phyloP scores from a whole-genome alignment of 495 filamentous ascomycete genomes.

The Letharia lupina region DNA sequence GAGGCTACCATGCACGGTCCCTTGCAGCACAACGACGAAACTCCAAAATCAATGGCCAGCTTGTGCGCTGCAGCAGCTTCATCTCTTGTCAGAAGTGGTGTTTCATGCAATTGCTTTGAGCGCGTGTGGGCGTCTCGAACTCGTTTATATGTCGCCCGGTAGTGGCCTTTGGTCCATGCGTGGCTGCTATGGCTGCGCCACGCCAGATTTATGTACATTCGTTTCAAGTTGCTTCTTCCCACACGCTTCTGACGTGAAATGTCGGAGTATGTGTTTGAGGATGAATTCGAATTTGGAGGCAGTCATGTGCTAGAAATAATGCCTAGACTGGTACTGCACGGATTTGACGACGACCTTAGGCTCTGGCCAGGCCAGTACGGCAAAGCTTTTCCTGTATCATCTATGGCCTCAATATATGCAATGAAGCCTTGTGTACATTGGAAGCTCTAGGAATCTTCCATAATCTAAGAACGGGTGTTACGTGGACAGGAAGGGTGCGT shows the following conservation, averaged over 20 bases:
- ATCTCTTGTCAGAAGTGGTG: background rate
- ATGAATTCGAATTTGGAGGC: background rate
- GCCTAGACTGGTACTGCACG: background rate
- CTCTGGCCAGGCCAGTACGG: background rate
- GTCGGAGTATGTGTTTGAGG: background rate
- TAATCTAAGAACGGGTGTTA: background rate
- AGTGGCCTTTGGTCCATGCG: background rate
- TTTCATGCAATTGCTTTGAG: constrained; percentile 16
- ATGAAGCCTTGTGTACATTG: no score
- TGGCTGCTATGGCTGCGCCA: constrained; percentile 14
- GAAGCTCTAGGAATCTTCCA: background rate
- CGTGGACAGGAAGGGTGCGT: background rate
- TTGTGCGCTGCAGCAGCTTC: constrained; percentile 3
- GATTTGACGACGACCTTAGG: background rate
- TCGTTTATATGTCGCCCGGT: background rate
- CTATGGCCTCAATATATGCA: background rate
- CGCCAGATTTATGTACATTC: background rate
- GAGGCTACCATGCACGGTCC: background rate
- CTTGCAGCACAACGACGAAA: background rate
- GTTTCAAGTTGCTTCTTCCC: constrained; percentile 4
- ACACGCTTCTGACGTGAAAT: background rate
- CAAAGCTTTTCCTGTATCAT: background rate
- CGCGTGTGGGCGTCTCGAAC: background rate
- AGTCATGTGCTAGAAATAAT: background rate
- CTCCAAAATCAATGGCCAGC: constrained; percentile 4